Evolutionary conservation across 192 early-diverging fungal species (phyloP).

Genomic region (Coemansia sp.): DNA sequence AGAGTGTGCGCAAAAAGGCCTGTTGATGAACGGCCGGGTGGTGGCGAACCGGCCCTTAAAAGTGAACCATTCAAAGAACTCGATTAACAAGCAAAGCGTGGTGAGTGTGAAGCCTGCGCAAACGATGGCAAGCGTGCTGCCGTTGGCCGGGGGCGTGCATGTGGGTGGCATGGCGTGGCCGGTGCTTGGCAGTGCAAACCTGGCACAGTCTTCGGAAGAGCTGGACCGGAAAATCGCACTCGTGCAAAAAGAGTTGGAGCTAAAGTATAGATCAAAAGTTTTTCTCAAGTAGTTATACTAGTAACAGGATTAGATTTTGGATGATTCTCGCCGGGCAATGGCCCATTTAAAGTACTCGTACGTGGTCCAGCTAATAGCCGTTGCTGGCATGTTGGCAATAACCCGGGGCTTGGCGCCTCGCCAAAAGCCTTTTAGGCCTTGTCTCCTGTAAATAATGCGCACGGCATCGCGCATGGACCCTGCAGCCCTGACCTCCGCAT

Average conservation of each 20-base stretch:
- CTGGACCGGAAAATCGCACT: background rate
- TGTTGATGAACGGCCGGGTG: constrained; percentile 65
- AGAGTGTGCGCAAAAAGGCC: constrained; percentile 57
- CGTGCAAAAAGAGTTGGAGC: background rate
- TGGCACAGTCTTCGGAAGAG: background rate
- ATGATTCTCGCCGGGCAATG: constrained; percentile 48
- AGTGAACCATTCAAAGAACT: constrained; percentile 76
- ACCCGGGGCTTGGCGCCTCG: constrained; percentile 80
- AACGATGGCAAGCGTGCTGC: background rate
- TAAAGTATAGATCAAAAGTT: background rate
- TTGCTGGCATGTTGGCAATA: constrained; percentile 88
- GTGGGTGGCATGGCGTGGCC: constrained; percentile 37
- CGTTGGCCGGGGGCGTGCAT: background rate
- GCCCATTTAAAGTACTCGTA: constrained; percentile 85
- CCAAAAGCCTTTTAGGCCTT: constrained; percentile 78
- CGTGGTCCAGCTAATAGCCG: constrained; percentile 94
- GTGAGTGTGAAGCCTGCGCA: background rate
- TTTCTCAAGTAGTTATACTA: background rate
- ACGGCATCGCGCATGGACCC: constrained; percentile 70
- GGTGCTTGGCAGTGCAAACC: constrained; percentile 24
- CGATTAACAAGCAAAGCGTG: constrained; percentile 58
- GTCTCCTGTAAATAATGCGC: constrained; percentile 70
- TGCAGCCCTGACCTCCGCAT: constrained; percentile 68
- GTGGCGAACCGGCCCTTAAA: constrained; percentile 66
- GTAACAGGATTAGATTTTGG: background rate